Conservation (phyloP, 192 early-diverging fungal species). For the Cetraspora pellucida region DNA sequence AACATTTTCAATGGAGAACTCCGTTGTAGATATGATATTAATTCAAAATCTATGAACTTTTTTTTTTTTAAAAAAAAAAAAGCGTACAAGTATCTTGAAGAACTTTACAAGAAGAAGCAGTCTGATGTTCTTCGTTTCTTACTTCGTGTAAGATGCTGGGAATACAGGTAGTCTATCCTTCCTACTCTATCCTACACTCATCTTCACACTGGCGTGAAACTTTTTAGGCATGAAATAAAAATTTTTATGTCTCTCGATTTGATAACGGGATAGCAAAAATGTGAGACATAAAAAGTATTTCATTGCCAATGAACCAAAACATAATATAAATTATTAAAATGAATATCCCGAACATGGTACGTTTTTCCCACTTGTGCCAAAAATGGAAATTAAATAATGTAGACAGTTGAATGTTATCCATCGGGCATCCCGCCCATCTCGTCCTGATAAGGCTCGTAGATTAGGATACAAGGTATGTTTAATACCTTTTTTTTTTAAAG, state of each 20-base stretch:
- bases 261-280: neutral
- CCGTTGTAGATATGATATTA: neutral
- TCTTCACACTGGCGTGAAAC: neutral
- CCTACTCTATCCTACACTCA: neutral
- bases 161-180: conserved; percentile 72
- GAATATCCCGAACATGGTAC: conserved; percentile 2
- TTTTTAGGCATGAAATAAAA: conserved; percentile 33
- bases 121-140: conserved; percentile 99
- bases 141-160: conserved; percentile 96
- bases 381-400: conserved; percentile 14
- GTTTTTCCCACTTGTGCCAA: neutral
- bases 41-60: neutral
- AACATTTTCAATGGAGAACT: no score
- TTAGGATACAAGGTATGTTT: conserved; percentile 88
- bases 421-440: conserved; percentile 97
- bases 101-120: conserved; percentile 99
- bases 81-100: conserved; percentile 92
- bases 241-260: neutral
- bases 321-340: conserved; percentile 19
- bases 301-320: conserved; percentile 39
- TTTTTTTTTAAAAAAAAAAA: conserved; percentile 47
- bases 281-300: conserved; percentile 24
- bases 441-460: conserved; percentile 99
- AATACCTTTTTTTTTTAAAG: neutral
- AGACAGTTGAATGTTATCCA: conserved; percentile 99